These are phyloP conservation scores for Trametes hirsuta DNA, from an alignment of 1,284 basidiomycete genomes.

Conservation along the genomic window DNA sequence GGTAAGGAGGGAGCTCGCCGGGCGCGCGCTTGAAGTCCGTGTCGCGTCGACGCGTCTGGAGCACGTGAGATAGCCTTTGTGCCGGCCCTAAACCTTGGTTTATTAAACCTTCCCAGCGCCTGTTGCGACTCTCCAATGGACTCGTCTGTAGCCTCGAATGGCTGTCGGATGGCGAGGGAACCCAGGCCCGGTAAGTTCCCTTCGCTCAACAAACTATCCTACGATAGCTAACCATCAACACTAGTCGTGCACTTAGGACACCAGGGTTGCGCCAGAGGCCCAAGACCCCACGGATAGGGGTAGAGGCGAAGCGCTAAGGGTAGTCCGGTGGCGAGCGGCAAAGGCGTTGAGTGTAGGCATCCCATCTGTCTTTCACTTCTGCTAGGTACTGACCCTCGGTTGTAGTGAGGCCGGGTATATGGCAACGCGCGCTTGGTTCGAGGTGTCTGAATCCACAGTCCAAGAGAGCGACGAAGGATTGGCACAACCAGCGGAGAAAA, in stretches of 20 bases:
- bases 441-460: slow-evolving; percentile 2
- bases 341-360: slow-evolving; percentile 9
- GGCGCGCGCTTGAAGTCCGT: neutral
- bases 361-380: neutral
- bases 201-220: too few relatives aligned
- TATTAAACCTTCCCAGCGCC: slow-evolving; percentile 1
- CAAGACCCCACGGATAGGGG: slow-evolving; percentile 4
- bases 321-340: slow-evolving; percentile 12
- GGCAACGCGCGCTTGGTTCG: slow-evolving; percentile 3
- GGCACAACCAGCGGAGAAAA: slow-evolving; percentile 4
- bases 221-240: neutral
- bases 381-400: neutral
- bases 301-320: slow-evolving; percentile 3
- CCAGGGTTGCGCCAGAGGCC: slow-evolving; percentile 1
- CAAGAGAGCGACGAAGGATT: neutral
- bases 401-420: slow-evolving; percentile 15
- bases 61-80: slow-evolving; percentile 6
- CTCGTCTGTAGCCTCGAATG: slow-evolving; percentile 9
- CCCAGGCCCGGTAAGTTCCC: slow-evolving; percentile 17
- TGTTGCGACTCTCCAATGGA: slow-evolving; percentile 18
- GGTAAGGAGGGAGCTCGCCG: neutral
- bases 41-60: slow-evolving; percentile 14
- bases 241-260: slow-evolving; percentile 7
- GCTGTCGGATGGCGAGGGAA: slow-evolving; percentile 6
- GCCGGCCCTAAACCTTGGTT: slow-evolving; percentile 18